phyloP scores from a whole-genome alignment of 139 green algal species.

The Coccomyxa sp. region DNA sequence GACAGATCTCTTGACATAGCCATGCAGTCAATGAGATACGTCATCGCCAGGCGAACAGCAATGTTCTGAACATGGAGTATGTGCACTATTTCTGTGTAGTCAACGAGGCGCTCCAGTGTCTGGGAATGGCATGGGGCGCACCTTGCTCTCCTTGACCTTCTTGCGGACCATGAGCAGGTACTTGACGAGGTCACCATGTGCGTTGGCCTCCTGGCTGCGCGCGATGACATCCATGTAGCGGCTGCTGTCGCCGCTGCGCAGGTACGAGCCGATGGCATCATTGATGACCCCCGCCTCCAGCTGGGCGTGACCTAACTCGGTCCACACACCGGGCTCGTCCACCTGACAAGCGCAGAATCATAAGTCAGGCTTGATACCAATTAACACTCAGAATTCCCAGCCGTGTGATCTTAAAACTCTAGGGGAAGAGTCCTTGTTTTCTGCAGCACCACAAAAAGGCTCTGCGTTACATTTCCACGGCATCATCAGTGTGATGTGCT shows the following conservation, averaged over 20 bases:
- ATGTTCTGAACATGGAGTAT: no score
- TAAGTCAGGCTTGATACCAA: background rate
- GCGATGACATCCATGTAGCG: slow-evolving; percentile 43
- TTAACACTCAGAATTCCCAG: no score
- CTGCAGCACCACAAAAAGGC: no score
- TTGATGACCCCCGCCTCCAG: slow-evolving; percentile 60
- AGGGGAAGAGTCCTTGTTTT: no score
- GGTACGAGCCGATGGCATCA: slow-evolving; percentile 88
- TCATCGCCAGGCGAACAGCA: no score
- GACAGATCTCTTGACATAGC: no score
- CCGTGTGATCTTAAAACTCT: no score
- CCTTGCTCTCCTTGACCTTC: slow-evolving; percentile 80
- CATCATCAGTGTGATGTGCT: no score
- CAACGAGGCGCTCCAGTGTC: no score
- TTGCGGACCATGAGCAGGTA: slow-evolving; percentile 98
- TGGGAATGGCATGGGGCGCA: background rate
- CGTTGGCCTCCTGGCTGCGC: slow-evolving; percentile 14
- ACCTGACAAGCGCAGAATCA: slow-evolving; percentile 16
- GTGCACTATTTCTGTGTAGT: no score
- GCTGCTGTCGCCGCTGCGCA: slow-evolving; percentile 73
- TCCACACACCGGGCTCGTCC: slow-evolving; percentile 88
- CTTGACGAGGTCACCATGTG: slow-evolving; percentile 84
- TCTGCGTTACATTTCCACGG: no score
- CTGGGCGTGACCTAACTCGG: slow-evolving; percentile 88
- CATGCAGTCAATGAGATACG: no score